These are phyloP conservation scores for Stagonosporopsis cucurbitacearum DNA, from an alignment of 2,329 filamentous ascomycete species.

Conservation along the genomic window DNA sequence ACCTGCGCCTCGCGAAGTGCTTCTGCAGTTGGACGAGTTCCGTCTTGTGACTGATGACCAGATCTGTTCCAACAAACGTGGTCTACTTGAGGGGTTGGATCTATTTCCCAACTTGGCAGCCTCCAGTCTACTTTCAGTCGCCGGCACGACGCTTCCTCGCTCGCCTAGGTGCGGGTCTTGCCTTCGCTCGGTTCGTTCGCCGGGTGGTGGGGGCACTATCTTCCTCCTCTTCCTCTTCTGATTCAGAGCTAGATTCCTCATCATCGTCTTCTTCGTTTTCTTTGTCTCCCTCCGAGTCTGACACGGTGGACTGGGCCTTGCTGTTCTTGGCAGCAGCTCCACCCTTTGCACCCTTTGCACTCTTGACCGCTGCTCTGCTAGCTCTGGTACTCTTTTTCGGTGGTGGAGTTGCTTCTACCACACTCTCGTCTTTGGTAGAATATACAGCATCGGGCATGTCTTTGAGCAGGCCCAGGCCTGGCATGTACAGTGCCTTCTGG, in stretches of 20 bases:
- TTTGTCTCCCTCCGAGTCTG: slow-evolving; percentile 50
- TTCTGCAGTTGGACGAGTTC: not conserved
- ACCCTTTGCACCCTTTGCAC: slow-evolving; percentile 32
- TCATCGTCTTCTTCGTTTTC: slow-evolving; percentile 46
- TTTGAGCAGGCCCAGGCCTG: slow-evolving; percentile 44
- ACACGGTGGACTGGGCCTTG: slow-evolving; percentile 42
- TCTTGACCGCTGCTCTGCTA: slow-evolving; percentile 32
- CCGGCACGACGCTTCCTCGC: slow-evolving; percentile 34
- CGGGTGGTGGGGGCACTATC: slow-evolving; percentile 45
- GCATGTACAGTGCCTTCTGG: slow-evolving; percentile 41
- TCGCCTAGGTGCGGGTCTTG: slow-evolving; percentile 37
- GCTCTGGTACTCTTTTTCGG: slow-evolving; percentile 41
- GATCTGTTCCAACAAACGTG: not conserved
- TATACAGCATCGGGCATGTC: slow-evolving; percentile 36
- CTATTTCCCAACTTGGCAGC: slow-evolving; percentile 1
- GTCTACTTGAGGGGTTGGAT: not conserved
- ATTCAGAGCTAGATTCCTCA: slow-evolving; percentile 40
- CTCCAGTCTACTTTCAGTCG: not conserved
- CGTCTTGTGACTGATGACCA: slow-evolving; percentile 13
- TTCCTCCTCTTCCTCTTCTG: slow-evolving; percentile 34
- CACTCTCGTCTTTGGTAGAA: slow-evolving; percentile 39
- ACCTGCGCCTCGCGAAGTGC: not conserved
- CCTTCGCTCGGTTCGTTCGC: slow-evolving; percentile 38
- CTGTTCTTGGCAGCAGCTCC: slow-evolving; percentile 34
- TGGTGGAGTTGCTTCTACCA: slow-evolving; percentile 38